These are phyloP conservation scores for Strigomonas culicis DNA, from an alignment of 208 protist species.

Conservation along the genomic window DNA sequence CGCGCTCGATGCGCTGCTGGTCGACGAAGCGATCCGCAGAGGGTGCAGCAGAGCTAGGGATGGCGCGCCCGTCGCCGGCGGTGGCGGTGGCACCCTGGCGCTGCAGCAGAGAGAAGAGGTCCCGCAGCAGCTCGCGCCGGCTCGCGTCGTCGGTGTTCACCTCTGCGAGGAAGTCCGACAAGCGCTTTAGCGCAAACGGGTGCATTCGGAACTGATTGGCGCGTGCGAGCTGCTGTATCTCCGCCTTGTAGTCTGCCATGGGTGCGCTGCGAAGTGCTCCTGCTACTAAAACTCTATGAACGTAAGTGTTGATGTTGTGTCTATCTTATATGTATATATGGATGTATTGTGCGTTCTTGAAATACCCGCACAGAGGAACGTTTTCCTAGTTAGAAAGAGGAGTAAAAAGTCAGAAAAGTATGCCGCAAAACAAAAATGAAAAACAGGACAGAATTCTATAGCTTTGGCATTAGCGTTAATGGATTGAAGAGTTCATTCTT, in stretches of 20 bases:
- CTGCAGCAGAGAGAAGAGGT: constrained; percentile 67
- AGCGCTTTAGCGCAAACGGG: constrained; percentile 61
- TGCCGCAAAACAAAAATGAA: constrained; percentile 4
- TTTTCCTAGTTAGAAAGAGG: neutral
- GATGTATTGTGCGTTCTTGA: neutral
- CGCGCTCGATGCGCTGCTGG: constrained; percentile 43
- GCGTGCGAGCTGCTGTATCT: constrained; percentile 65
- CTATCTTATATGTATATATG: neutral
- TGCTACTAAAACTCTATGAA: neutral
- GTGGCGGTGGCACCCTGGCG: constrained; percentile 24
- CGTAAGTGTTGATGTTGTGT: neutral
- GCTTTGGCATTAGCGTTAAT: no score
- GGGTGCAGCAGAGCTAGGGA: neutral
- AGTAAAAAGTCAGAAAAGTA: neutral
- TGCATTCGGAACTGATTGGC: constrained; percentile 76
- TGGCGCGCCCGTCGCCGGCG: neutral
- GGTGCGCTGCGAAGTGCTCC: neutral
- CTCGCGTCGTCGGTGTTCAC: constrained; percentile 30
- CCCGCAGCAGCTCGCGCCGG: constrained; percentile 48
- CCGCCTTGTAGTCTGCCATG: constrained; percentile 46
- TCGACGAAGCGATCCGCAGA: constrained; percentile 52
- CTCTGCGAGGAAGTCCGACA: constrained; percentile 52
- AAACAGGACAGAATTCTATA: no score
- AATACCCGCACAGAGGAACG: neutral
- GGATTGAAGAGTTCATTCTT: neutral